Base-by-base conservation (phyloP, 495 filamentous ascomycete genomes). In the Podospora fimiseda region DNA sequence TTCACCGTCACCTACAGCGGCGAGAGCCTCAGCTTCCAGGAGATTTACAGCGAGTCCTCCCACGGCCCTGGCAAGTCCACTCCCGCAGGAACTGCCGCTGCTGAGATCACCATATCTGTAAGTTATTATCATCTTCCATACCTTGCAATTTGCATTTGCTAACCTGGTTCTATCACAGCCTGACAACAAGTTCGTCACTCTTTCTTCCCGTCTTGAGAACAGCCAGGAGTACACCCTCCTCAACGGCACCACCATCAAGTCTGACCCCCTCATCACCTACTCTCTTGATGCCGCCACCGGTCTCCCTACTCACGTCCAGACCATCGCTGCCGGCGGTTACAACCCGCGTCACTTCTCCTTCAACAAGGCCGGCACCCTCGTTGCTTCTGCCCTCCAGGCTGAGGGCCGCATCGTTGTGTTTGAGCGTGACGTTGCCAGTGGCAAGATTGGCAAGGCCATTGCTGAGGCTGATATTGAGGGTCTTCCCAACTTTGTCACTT, bases 341-440 rank as follows among this genome's bases (percentile, higher is more conserved):
- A 68, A 73, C 42, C 86, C 88, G 5, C 69, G 86, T 38, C 82
- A 86, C 24, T 81, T 89, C 63, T 79, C 75, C 30, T 68, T 90
- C 57, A 88, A 83, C 58, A 73, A 73, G 52, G 75, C 73, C 5
- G 85, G 85, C 1, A 75, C 74, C 57, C 61, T 82, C 42, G 71
- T 83, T 2, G 84, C 80, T 1, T 76, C 84, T 43, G 82, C 80
- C n/a, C 71, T 84, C 55, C 82, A 87, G 66, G 68, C 60, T 3
- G 78, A 77, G 49, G 70, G 74, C 23, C 77, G 75, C 40, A 80
- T 87, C 5, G 83, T 76, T 9, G 64, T 89, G 60, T 74, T 88
- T 47, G 60, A 72, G 61, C 68, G 85, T 11, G 76, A 87, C 65
- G 65, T 67, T 2, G 54, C 58, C 37, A 81, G 76, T 0, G 86